Conservation (phyloP, 2,329 filamentous ascomycete species). For the Ophiostoma triangulosporum region DNA sequence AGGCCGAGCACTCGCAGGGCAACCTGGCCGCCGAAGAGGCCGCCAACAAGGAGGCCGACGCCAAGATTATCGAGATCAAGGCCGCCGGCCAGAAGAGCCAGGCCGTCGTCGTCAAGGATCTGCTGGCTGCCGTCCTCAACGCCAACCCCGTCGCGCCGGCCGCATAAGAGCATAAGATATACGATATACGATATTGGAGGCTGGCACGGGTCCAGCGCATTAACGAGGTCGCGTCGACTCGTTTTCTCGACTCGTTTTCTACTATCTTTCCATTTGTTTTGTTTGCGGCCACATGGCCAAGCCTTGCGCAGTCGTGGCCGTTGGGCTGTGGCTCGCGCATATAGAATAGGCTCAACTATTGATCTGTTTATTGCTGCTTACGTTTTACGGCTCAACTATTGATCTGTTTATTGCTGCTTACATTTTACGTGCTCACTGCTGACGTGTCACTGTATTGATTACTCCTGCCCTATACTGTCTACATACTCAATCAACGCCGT, state of each 20-base stretch:
- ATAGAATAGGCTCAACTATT: too few relatives aligned
- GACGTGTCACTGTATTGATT: neutral
- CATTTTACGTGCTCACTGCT: neutral
- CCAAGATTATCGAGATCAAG: slow-evolving; percentile 70
- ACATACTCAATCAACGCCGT: slow-evolving; percentile 38
- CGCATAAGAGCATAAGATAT: slow-evolving; percentile 5
- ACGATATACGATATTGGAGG: too few relatives aligned
- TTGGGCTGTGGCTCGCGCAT: neutral
- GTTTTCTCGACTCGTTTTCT: neutral
- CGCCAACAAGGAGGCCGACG: slow-evolving; percentile 67
- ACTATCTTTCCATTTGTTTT: neutral
- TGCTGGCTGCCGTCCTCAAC: slow-evolving; percentile 74
- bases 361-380: neutral
- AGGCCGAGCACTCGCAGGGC: slow-evolving; percentile 80
- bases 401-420: neutral
- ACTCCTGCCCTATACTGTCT: too few relatives aligned
- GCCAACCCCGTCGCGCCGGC: slow-evolving; percentile 54
- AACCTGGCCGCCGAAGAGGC: slow-evolving; percentile 70
- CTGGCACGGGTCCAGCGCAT: too few relatives aligned
- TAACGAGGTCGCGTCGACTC: too few relatives aligned
- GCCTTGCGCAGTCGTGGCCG: neutral
- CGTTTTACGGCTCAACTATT: neutral
- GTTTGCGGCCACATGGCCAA: neutral
- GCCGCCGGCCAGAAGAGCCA: slow-evolving; percentile 67
- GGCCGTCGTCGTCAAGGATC: slow-evolving; percentile 64